A percentile compares a stretch with the other conserved stretches of the same genome.
Conservation (phyloP, 176 grass and related monocot species). For the Saccharum officinarum region DNA sequence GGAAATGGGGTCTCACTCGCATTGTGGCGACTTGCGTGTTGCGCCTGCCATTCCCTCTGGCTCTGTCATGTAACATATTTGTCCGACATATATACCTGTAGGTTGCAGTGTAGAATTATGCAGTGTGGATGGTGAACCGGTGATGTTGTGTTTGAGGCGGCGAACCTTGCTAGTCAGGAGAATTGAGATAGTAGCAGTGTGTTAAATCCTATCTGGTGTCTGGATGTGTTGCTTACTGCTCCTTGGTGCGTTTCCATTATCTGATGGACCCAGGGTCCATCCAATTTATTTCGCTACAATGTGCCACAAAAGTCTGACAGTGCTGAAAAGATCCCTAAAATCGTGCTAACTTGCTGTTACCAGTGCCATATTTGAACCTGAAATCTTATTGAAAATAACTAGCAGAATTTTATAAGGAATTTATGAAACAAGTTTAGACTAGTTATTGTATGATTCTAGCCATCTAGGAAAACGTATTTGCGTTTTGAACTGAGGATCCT, state of each 20-base stretch:
- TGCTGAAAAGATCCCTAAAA: not conserved
- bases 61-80: conserved; percentile 39
- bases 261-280: not conserved
- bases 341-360: not conserved
- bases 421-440: not conserved
- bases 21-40: not conserved
- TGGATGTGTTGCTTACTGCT: not conserved
- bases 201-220: not conserved
- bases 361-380: not conserved
- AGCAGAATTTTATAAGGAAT: not conserved
- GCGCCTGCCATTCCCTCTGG: not conserved
- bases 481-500: too few relatives aligned
- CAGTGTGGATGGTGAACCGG: conserved; percentile 1
- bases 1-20: not conserved
- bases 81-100: conserved; percentile 16
- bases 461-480: not conserved
- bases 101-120: conserved; percentile 18
- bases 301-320: too few relatives aligned
- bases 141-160: not conserved
- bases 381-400: not conserved
- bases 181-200: conserved; percentile 19
- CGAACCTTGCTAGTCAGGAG: not conserved
- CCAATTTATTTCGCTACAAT: too few relatives aligned
- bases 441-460: not conserved
- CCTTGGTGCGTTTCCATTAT: not conserved